These are phyloP conservation scores for Pistacia vera DNA, from an alignment of 345 rosid species.

Conservation along the genomic window DNA sequence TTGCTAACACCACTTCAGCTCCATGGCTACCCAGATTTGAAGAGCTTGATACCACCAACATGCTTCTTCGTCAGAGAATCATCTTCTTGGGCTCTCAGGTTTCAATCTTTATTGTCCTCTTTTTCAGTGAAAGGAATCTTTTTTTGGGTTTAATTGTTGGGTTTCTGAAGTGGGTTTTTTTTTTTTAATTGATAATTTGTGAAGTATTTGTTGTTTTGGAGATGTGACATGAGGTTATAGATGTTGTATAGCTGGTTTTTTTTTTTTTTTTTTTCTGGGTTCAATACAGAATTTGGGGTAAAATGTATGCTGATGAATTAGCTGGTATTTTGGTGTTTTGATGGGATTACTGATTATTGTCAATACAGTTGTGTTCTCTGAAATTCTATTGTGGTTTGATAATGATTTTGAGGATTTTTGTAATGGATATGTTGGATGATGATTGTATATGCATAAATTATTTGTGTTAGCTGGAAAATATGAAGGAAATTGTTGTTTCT, in stretches of 20 bases:
- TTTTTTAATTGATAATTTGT: neutral
- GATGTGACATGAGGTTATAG: neutral
- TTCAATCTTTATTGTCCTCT: neutral
- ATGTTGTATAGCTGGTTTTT: too few species aligned
- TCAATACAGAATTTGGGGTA: neutral
- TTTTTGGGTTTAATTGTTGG: neutral
- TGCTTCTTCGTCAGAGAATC: slow-evolving; percentile 94
- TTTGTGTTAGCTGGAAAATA: neutral
- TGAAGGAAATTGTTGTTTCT: neutral
- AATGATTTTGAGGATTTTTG: slow-evolving; percentile 11
- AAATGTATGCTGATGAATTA: too few species aligned
- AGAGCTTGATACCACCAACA: slow-evolving; percentile 83
- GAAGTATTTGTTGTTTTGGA: neutral
- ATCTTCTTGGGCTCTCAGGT: slow-evolving; percentile 88
- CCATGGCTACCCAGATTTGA: slow-evolving; percentile 72
- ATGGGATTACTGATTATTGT: neutral
- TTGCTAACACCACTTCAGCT: slow-evolving; percentile 37
- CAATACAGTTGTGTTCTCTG: neutral
- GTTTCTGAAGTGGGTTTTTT: slow-evolving; percentile 12
- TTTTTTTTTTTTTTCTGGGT: neutral
- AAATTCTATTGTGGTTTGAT: neutral
- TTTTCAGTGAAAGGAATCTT: too few species aligned
- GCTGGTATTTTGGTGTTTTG: neutral
- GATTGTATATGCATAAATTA: neutral
- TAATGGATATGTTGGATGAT: neutral